Evolutionary conservation across 2,329 filamentous ascomycete genomes (phyloP).

Genomic region (Pseudohalonectria lignicola): DNA sequence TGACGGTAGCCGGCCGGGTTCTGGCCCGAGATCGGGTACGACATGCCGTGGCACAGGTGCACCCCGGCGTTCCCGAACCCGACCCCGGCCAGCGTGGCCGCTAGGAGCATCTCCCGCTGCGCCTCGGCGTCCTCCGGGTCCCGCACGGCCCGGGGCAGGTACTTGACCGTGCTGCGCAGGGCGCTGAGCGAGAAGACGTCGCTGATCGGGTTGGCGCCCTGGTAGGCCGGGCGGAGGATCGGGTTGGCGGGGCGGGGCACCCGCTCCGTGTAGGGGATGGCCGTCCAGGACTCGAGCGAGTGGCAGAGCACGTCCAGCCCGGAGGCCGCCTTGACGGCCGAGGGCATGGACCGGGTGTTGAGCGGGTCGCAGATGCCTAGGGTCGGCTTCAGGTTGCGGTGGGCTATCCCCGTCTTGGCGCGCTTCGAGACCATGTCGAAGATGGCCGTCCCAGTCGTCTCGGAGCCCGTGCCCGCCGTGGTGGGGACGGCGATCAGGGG

Average conservation of each 20-base stretch:
- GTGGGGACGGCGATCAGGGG: constrained; percentile 78
- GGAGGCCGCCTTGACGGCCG: constrained; percentile 82
- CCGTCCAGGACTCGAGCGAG: constrained; percentile 92
- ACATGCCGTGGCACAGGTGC: constrained; percentile 60
- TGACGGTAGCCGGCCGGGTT: constrained; percentile 90
- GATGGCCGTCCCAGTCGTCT: constrained; percentile 96
- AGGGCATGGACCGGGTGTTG: constrained; percentile 93
- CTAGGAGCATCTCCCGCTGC: constrained; percentile 90
- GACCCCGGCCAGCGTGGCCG: constrained; percentile 86
- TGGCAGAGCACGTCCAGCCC: constrained; percentile 95
- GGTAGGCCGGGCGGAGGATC: constrained; percentile 84
- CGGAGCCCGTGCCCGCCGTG: constrained; percentile 78
- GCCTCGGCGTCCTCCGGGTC: constrained; percentile 89
- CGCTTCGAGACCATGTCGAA: constrained; percentile 86
- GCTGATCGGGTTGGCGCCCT: constrained; percentile 94
- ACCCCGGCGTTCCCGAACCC: constrained; percentile 97
- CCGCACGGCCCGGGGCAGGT: constrained; percentile 75
- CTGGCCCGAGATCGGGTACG: constrained; percentile 91
- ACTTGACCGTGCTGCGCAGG: constrained; percentile 75
- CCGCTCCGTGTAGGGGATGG: constrained; percentile 86
- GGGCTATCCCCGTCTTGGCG: constrained; percentile 92
- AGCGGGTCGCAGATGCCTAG: constrained; percentile 77
- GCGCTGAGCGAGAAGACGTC: constrained; percentile 93
- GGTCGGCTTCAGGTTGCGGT: constrained; percentile 90
- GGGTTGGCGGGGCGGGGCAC: constrained; percentile 79